A percentile compares a stretch with the other conserved stretches of the same genome.
phyloP scores from a whole-genome alignment of 208 protist genomes.

The Trypanosoma melophagium region DNA sequence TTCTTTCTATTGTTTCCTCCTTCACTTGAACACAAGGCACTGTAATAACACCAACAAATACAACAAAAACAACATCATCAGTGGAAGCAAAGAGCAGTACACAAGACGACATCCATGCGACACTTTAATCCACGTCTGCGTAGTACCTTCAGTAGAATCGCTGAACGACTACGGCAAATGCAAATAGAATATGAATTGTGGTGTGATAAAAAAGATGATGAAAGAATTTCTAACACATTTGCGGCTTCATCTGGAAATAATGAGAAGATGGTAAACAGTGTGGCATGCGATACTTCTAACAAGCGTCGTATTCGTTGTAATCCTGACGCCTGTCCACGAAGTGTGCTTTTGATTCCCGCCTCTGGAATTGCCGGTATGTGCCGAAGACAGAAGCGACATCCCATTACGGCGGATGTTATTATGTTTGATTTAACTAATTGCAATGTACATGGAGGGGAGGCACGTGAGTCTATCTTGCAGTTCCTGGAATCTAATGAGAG shows the following conservation, averaged over 20 bases:
- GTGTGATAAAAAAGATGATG: constrained; percentile 50
- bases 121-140: constrained; percentile 3
- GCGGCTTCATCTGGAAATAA: constrained; percentile 4
- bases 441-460: constrained; percentile 53
- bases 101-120: constrained; percentile 1
- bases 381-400: constrained; percentile 51
- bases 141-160: constrained; percentile 21
- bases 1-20: background rate
- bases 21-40: background rate
- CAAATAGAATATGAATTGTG: constrained; percentile 49
- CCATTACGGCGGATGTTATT: constrained; percentile 64
- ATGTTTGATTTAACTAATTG: constrained; percentile 82
- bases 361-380: background rate
- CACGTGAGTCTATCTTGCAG: constrained; percentile 48
- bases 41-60: background rate
- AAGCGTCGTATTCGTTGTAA: constrained; percentile 44
- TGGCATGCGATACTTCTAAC: background rate
- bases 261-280: background rate
- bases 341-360: constrained; percentile 73
- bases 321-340: constrained; percentile 60
- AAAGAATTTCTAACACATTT: constrained; percentile 12
- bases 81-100: background rate
- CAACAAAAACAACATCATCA: no score
- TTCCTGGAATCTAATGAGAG: constrained; percentile 46
- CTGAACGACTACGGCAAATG: constrained; percentile 30